A percentile compares a stretch with the other conserved stretches of the same genome.
These are phyloP conservation scores for Epichloe baconii DNA, from an alignment of 2,329 filamentous ascomycete species.

Conservation along the genomic window DNA sequence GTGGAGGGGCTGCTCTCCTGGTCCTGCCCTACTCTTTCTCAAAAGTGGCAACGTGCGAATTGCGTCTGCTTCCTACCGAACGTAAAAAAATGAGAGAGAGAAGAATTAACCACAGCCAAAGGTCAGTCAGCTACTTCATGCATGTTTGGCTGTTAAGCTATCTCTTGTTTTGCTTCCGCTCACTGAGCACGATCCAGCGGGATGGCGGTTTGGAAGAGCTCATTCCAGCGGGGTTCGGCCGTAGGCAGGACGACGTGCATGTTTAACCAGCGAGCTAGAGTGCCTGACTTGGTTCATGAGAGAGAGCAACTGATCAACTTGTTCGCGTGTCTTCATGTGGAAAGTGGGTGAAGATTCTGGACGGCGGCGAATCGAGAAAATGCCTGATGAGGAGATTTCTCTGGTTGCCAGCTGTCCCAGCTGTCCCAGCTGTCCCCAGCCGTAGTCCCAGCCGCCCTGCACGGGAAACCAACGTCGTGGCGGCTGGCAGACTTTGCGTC, in stretches of 20 bases:
- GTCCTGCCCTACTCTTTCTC: neutral
- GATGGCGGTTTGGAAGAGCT: neutral
- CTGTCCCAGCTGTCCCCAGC: no score
- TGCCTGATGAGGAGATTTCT: neutral
- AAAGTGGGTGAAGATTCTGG: neutral
- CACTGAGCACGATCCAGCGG: neutral
- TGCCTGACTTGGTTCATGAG: neutral
- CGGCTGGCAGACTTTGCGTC: neutral
- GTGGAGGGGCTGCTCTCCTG: neutral
- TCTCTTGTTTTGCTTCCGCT: neutral
- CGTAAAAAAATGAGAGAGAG: neutral
- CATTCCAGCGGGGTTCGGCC: neutral
- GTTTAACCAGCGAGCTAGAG: neutral
- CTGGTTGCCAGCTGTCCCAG: no score
- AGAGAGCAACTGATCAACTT: no score
- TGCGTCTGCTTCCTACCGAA: no score
- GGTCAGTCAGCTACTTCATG: neutral
- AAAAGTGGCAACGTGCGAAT: neutral
- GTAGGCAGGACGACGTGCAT: neutral
- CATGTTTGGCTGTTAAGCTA: neutral
- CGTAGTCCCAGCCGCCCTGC: no score
- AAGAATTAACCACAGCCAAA: neutral
- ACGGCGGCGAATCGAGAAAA: neutral
- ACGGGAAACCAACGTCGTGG: neutral
- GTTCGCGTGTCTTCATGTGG: neutral